Base-by-base conservation (phyloP, 306 rosid genomes). In the Pyrus betulifolia region DNA sequence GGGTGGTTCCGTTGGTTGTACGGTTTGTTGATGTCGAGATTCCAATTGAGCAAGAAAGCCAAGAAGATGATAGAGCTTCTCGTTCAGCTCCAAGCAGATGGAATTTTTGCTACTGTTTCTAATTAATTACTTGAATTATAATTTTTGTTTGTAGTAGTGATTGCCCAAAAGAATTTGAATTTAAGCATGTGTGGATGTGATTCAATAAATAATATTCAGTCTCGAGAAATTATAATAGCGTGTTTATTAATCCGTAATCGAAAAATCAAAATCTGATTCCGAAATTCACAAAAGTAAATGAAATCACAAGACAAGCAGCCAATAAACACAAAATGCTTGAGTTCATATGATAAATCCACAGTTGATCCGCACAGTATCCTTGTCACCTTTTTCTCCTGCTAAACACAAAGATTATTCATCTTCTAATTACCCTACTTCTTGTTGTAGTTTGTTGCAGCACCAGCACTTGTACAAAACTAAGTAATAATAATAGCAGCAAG, bases 301-400 rank as follows among this genome's bases (percentile, higher is more conserved):
- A 15, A 49, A 49, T 49, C 55, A 49, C 19, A 49, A 15, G 55
- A 49, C 55, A 49, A 15, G 17, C 55, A 1, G 8, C 8, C 17
- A 15, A 15, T 49, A 15, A 17, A 49, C 55, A 15, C 54, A 14
- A 49, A 49, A 49, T 49, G 25, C 23, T 54, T 8, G 23, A 21
- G 60, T 61, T 13, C 21, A 61, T n/a, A 77, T 74, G 21, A 82
- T 67, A 60, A 42, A 70, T 19, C 91, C 91, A 38, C 91, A 86
- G 38, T 85, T 88, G 6, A 44, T 86, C 58, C 85, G 65, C 40
- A 35, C 40, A 35, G 40, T 2, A 35, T 35, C 40, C 40, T 35
- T 6, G 6, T 35, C 40, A 35, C 40, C 40, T 35, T 35, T 35
- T 35, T 35, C 40, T 35, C 40, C 21, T 22, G 28, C 85, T 33